Conservation (phyloP, 352 stramenopile species). For the Globisporangium alternatum region DNA sequence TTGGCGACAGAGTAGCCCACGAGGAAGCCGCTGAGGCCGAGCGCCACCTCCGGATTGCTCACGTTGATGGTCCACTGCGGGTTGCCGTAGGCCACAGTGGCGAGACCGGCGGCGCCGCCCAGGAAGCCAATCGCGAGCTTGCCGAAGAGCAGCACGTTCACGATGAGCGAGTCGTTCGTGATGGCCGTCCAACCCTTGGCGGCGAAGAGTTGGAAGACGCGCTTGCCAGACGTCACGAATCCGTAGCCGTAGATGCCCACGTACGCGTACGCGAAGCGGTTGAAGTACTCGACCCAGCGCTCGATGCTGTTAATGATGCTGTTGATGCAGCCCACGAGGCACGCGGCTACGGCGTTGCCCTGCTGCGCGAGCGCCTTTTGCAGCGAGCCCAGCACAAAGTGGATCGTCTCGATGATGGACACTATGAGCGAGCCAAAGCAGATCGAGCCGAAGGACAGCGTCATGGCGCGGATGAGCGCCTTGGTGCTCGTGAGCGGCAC, state of each 20-base stretch:
- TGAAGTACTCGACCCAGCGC: conserved; percentile 72
- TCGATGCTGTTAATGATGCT: conserved; percentile 64
- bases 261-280: conserved; percentile 73
- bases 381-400: conserved; percentile 38
- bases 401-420: conserved; percentile 61
- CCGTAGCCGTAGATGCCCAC: conserved; percentile 71
- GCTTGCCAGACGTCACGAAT: conserved; percentile 47
- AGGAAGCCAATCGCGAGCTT: conserved; percentile 54
- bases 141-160: conserved; percentile 54
- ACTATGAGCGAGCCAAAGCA: conserved; percentile 79
- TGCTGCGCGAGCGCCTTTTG: conserved; percentile 36
- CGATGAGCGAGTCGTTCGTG: conserved; percentile 70
- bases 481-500: conserved; percentile 34
- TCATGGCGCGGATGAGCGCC: conserved; percentile 57
- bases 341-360: conserved; percentile 55
- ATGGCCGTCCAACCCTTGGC: conserved; percentile 58
- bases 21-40: conserved; percentile 46
- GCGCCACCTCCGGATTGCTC: conserved; percentile 33
- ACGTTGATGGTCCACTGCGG: conserved; percentile 43
- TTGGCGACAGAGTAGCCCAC: conserved; percentile 48
- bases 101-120: conserved; percentile 38
- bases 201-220: conserved; percentile 52
- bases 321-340: conserved; percentile 37
- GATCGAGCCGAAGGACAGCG: conserved; percentile 84
- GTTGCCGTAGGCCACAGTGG: conserved; percentile 33